Conservation (phyloP, 441 rosid species). For the Raphanus hybrid region DNA sequence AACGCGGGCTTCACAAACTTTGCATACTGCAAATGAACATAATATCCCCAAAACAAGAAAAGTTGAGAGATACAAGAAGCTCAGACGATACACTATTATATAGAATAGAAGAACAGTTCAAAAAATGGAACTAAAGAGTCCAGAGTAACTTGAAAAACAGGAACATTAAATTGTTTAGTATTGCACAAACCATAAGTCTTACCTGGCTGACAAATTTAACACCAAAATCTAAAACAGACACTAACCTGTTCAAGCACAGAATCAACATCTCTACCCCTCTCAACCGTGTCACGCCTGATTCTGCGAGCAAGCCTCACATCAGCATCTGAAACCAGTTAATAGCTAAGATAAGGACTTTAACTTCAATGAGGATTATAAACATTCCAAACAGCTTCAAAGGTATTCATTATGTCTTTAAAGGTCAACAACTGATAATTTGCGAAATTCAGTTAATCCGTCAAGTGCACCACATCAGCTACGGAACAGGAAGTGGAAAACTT, state of each 20-base stretch:
- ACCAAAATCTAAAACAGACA: constrained; percentile 26
- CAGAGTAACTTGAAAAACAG: background rate
- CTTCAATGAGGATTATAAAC: constrained; percentile 14
- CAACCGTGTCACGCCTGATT: constrained; percentile 89
- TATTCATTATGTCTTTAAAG: background rate
- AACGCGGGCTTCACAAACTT: constrained; percentile 99
- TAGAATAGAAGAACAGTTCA: background rate
- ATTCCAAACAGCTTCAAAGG: constrained; percentile 7
- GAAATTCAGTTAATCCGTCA: constrained; percentile 18
- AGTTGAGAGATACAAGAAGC: constrained; percentile 6
- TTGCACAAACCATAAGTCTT: constrained; percentile 8
- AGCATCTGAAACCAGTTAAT: constrained; percentile 67
- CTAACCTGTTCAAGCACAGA: constrained; percentile 94
- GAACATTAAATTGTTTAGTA: constrained; percentile 20
- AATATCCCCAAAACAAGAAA: constrained; percentile 9
- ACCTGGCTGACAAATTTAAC: background rate
- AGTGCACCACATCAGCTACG: constrained; percentile 2
- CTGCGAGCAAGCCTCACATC: constrained; percentile 98
- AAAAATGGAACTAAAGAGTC: background rate
- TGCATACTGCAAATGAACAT: constrained; percentile 73
- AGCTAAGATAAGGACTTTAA: constrained; percentile 31
- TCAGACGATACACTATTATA: background rate
- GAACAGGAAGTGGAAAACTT: constrained; percentile 15
- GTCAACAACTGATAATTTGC: background rate
- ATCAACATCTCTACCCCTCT: constrained; percentile 86